Evolutionary conservation across 2,329 filamentous ascomycete genomes (phyloP), one percentile per base, ranked within the genome.

Genomic region (Pseudomassariella vexata): DNA sequence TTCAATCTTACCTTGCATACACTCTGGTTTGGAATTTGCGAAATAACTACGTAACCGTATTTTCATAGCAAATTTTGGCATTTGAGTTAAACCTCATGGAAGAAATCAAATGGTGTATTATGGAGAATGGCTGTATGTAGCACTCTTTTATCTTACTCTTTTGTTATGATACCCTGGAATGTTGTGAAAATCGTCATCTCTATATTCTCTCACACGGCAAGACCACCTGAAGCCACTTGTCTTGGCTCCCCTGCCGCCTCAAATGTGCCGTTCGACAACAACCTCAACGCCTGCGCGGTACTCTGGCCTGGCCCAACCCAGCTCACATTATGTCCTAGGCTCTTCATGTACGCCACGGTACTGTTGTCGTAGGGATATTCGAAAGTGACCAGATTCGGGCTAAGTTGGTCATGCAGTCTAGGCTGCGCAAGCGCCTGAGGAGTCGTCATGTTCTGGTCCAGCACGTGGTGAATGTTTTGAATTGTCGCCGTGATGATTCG

Each of bases 231-330:
- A 48, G 82, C 79, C 19, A 59, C 49, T 64, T 92, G 85, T 41
- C 88, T 75, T n/a, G 86, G 84, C 59, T 94, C 88, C 1, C 84
- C 79, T 1, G 79, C 85, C 0, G 86, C 86, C 55, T 90, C 85
- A 55, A 94, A 94, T 0, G 62, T 63, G 0, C 72, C 71, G 54
- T 88, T 82, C 9, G 55, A 50, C 37, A 84, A 49, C 39, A 77
- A 58, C 33, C 79, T 69, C 42, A 95, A 56, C 0, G 74, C 82
- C 57, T 95, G 88, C 1, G 82, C 85, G 0, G 80, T 70, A 47
- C 82, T 90, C 46, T 68, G 56, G 1, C 77, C 80, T 0, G 73
- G 69, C 0, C 70, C 70, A 3, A 85, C 65, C 77, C 78, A 86
- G 0, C 77, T 80, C 1, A 92, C 73, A 52, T 89, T 89, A 49